These are phyloP conservation scores for Lachancea sp. DNA, from an alignment of 805 yeast genomes.

Conservation along the genomic window DNA sequence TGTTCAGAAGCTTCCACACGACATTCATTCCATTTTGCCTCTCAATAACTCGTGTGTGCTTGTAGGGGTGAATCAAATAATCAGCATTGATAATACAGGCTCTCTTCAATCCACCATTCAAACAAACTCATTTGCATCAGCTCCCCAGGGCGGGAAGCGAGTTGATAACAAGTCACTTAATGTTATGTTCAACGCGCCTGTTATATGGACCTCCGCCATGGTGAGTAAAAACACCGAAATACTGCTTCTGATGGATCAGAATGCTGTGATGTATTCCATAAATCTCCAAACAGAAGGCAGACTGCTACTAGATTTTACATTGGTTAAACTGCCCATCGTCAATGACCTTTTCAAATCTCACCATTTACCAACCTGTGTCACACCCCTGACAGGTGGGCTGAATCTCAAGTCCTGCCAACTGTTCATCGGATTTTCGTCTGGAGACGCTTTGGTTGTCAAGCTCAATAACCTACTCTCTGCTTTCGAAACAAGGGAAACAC, in stretches of 20 bases:
- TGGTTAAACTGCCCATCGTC: constrained; percentile 26
- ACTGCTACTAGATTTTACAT: constrained; percentile 25
- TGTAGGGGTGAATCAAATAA: constrained; percentile 68
- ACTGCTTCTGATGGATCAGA: constrained; percentile 25
- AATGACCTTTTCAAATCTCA: constrained; percentile 26
- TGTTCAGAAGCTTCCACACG: constrained; percentile 65
- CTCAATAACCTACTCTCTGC: constrained; percentile 27
- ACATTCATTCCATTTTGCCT: constrained; percentile 57
- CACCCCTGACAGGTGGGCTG: constrained; percentile 17
- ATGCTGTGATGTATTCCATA: constrained; percentile 22
- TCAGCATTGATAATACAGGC: constrained; percentile 68
- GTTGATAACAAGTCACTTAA: constrained; percentile 36
- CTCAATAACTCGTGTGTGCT: constrained; percentile 58
- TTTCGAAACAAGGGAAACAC: constrained; percentile 31
- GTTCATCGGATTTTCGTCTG: constrained; percentile 56
- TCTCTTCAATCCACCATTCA: constrained; percentile 32
- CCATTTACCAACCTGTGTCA: constrained; percentile 23
- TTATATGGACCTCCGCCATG: constrained; percentile 32
- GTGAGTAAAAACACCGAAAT: constrained; percentile 14
- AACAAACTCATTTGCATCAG: constrained; percentile 32
- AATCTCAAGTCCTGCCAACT: constrained; percentile 31
- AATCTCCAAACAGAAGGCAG: constrained; percentile 29
- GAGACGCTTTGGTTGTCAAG: constrained; percentile 47
- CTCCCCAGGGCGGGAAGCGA: constrained; percentile 43
- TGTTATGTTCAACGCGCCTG: constrained; percentile 17